phyloP scores from a whole-genome alignment of 176 grass and related monocot species.

The Panicum miliaceum region DNA sequence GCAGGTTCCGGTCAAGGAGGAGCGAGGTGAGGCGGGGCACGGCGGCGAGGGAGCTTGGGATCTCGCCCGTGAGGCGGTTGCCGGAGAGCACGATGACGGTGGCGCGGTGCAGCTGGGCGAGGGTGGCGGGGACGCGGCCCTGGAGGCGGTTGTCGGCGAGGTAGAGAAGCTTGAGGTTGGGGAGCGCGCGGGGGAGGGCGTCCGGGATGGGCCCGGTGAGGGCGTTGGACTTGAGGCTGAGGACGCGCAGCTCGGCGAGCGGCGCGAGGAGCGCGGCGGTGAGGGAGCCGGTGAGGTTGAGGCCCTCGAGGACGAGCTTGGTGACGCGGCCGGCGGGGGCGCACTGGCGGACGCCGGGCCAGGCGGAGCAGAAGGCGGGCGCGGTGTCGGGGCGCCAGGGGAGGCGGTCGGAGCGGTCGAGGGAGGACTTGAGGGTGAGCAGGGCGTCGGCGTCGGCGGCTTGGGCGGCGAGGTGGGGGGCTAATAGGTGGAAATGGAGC shows the following conservation, averaged over 20 bases:
- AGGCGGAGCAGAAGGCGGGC: constrained; percentile 51
- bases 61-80: constrained; percentile 70
- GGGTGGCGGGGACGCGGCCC: constrained; percentile 58
- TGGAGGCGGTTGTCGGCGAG: constrained; percentile 74
- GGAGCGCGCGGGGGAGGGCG: constrained; percentile 56
- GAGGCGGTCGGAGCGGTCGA: constrained; percentile 64
- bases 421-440: constrained; percentile 63
- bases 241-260: constrained; percentile 81
- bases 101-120: constrained; percentile 73
- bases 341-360: constrained; percentile 82
- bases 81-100: constrained; percentile 76
- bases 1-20: constrained; percentile 64
- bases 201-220: constrained; percentile 78
- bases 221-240: constrained; percentile 84
- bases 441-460: constrained; percentile 64
- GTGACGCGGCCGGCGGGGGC: constrained; percentile 50
- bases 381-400: constrained; percentile 59
- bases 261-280: constrained; percentile 53
- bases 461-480: background rate
- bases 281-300: constrained; percentile 78
- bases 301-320: constrained; percentile 88
- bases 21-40: constrained; percentile 65
- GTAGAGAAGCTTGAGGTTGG: constrained; percentile 88
- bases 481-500: background rate
- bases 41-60: constrained; percentile 55